Conservation (phyloP, 148 eudicot species). For the Heliamphora exappendiculata region DNA sequence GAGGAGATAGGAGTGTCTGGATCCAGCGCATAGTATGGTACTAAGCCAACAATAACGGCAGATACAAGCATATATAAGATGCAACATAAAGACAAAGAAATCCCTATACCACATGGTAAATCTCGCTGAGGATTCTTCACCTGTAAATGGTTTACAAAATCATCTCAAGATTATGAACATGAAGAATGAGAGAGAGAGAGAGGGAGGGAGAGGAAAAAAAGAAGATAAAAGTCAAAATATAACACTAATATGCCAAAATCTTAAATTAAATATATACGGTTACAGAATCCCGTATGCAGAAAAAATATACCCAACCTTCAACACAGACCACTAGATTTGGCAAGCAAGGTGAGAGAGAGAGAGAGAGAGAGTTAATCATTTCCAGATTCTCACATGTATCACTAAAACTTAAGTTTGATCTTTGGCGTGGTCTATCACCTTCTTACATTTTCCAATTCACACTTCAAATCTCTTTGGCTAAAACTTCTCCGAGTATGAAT, state of each 20-base stretch:
- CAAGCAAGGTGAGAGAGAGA: too few relatives aligned
- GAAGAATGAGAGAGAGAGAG: too few relatives aligned
- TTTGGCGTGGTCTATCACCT: neutral
- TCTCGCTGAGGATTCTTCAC: slow-evolving; percentile 60
- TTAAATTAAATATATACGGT: neutral
- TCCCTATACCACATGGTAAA: slow-evolving; percentile 60
- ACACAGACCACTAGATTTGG: neutral
- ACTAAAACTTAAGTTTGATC: neutral
- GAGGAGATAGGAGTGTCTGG: slow-evolving; percentile 72
- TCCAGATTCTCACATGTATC: too few relatives aligned
- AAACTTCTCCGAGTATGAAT: too few relatives aligned
- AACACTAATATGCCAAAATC: neutral
- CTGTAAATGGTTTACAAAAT: slow-evolving; percentile 18
- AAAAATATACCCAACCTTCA: neutral
- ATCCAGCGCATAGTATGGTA: slow-evolving; percentile 54
- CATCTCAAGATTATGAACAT: neutral
- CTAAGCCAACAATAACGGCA: slow-evolving; percentile 57
- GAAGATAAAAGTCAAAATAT: neutral
- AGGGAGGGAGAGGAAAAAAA: too few relatives aligned
- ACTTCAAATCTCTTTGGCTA: too few relatives aligned
- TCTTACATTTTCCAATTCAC: too few relatives aligned
- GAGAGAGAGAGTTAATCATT: too few relatives aligned
- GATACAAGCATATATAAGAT: slow-evolving; percentile 61
- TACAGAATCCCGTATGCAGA: neutral
- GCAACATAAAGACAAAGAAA: slow-evolving; percentile 50